Evolutionary conservation across 2,329 filamentous ascomycete genomes (phyloP).

Genomic region (Geosmithia putterillii): DNA sequence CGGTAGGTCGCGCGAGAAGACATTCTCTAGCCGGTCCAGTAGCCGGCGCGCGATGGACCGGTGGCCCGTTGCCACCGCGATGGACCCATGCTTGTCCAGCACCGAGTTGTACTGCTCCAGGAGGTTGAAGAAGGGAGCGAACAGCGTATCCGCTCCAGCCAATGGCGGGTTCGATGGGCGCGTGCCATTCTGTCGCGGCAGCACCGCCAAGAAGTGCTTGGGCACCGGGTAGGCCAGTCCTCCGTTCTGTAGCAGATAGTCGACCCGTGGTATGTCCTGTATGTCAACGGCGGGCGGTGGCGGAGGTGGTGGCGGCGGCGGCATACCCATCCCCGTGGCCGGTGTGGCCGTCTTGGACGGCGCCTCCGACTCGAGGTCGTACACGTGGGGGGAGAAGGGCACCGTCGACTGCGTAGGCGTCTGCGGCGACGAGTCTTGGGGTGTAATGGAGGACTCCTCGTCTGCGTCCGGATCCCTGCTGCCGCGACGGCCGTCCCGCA

Average conservation of each 20-base stretch:
- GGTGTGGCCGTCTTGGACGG: conserved; percentile 29
- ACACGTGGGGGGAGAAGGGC: conserved; percentile 33
- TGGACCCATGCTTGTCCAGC: conserved; percentile 69
- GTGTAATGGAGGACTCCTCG: conserved; percentile 31
- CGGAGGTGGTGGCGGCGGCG: conserved; percentile 47
- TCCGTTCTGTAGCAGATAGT: conserved; percentile 85
- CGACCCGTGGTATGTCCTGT: conserved; percentile 67
- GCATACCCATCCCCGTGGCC: conserved; percentile 22
- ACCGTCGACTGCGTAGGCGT: conserved; percentile 42
- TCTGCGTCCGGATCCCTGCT: conserved; percentile 20
- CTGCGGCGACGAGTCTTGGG: conserved; percentile 44
- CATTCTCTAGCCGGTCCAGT: conserved; percentile 81
- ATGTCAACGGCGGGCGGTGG: conserved; percentile 64
- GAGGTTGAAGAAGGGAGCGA: conserved; percentile 67
- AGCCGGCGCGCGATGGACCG: conserved; percentile 84
- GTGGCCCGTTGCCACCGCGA: conserved; percentile 92
- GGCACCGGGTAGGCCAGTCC: conserved; percentile 63
- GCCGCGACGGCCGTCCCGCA: conserved; percentile 9
- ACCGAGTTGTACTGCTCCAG: conserved; percentile 80
- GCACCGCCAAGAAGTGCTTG: conserved; percentile 57
- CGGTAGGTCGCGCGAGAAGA: conserved; percentile 87
- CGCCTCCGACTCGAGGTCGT: conserved; percentile 14
- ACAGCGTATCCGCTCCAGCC: conserved; percentile 58
- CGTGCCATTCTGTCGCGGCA: conserved; percentile 43
- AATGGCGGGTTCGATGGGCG: conserved; percentile 53